A percentile compares a stretch with the other conserved stretches of the same genome.
These are phyloP conservation scores for Geum urbanum DNA, from an alignment of 306 rosid genomes.

Conservation along the genomic window DNA sequence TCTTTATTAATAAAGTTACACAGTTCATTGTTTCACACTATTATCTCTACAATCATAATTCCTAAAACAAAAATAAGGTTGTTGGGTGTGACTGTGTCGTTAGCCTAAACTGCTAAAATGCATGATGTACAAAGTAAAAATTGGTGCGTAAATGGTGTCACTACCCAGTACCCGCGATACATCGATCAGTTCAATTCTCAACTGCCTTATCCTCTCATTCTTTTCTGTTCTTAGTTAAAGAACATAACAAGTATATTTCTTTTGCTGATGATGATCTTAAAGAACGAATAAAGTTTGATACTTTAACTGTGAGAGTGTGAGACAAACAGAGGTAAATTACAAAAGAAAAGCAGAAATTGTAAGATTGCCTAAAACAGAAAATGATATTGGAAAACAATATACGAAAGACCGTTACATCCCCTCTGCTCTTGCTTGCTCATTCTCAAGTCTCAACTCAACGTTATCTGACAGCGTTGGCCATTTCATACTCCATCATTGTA, in stretches of 20 bases:
- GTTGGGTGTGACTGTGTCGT: neutral
- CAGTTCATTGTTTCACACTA: too few species aligned
- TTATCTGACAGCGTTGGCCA: conserved; percentile 11
- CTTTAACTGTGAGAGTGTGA: too few species aligned
- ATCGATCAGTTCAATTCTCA: neutral
- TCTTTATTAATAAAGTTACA: too few species aligned
- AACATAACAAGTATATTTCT: neutral
- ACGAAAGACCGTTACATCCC: conserved; percentile 18
- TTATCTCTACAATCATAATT: too few species aligned
- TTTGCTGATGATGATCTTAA: too few species aligned
- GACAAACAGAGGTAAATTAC: neutral
- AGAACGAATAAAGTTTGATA: too few species aligned
- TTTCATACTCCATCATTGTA: conserved; percentile 39
- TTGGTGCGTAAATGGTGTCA: neutral
- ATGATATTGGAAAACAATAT: conserved; percentile 1
- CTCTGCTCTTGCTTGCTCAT: neutral
- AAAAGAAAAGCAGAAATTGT: neutral
- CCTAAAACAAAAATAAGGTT: too few species aligned
- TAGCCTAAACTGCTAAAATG: neutral
- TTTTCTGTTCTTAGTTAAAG: neutral
- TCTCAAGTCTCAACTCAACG: neutral
- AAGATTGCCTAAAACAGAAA: neutral
- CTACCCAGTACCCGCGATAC: neutral
- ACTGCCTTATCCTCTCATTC: neutral
- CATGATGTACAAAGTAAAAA: neutral